Base-by-base conservation (phyloP, 805 yeast genomes). In the Wickerhamomyces silvicola region DNA sequence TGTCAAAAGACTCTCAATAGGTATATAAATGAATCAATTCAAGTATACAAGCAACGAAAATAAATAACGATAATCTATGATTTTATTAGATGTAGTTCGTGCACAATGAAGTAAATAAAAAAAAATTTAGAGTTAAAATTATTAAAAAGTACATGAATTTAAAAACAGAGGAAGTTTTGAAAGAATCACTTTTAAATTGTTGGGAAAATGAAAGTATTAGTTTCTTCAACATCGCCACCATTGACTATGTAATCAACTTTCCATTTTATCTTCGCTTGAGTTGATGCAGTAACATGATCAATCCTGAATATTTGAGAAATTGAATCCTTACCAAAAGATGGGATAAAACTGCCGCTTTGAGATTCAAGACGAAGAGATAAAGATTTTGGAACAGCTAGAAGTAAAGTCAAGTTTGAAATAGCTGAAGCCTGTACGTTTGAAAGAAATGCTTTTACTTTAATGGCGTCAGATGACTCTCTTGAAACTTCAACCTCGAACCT, bases 191-290 rank as follows among this genome's bases (percentile, higher is more conserved):
- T 11, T 22, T 11, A 26, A 20, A 26, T 24, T 16, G 7, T 42
- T 26, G 66, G 66, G 32, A 63, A 50, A 22, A 57, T 49, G 33
- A 60, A 60, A 16, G 78, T 75, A 7, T 86, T 85, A 8, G 76
- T 67, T 42, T 76, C 81, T 43, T 71, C 78, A 14, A 56, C 57
- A 7, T 56, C 53, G 15, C 54, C 51, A n/a, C 76, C 73, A 32
- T 70, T 72, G 8, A 68, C 51, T 9, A 48, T 45, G 52, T 72
- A 84, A 35, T 71, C 71, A 16, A 72, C 68, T 54, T 79, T 82
- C 90, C 88, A 85, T 55, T 84, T 81, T 37, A 85, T 65, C 56
- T 81, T 83, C 43, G 81, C 55, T n/a, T 64, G 59, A 10, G 52
- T 33, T 16, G 62, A 67, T 22, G 57, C 54, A 1, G 35, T 14